Conservation (phyloP, 805 yeast genomes). For the Komagataella phaffii region DNA sequence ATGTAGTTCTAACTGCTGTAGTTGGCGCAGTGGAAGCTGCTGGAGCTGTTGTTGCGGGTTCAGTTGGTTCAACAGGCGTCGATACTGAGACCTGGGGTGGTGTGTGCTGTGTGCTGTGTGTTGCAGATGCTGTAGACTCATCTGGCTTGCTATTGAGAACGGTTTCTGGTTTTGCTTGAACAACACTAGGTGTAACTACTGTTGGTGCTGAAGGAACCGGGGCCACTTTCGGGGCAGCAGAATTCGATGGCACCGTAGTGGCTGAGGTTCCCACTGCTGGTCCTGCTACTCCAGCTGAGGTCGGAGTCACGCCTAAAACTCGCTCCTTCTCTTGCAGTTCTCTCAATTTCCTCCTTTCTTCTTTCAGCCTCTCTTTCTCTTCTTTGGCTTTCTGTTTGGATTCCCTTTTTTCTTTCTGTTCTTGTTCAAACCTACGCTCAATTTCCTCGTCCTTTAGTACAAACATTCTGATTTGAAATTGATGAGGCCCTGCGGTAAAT, state of each 20-base stretch:
- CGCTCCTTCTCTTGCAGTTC: background rate
- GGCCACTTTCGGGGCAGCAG: background rate
- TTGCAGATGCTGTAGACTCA: background rate
- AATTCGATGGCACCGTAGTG: background rate
- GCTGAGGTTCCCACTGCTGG: background rate
- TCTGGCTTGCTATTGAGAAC: background rate
- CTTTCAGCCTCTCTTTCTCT: constrained; percentile 5
- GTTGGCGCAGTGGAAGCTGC: background rate
- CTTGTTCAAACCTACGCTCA: constrained; percentile 27
- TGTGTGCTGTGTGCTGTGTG: background rate
- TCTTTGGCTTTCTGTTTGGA: constrained; percentile 8
- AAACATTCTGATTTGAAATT: constrained; percentile 62
- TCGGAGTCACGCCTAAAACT: background rate
- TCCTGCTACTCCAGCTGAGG: constrained; percentile 1
- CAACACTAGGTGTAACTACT: background rate
- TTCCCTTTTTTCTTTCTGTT: constrained; percentile 17
- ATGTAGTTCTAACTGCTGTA: constrained; percentile 5
- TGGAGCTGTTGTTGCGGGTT: background rate
- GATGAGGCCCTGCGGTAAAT: constrained; percentile 72
- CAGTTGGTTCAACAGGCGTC: background rate
- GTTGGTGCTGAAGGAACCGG: background rate
- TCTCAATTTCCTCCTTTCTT: constrained; percentile 2
- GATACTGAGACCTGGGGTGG: background rate
- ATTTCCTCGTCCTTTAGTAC: constrained; percentile 73
- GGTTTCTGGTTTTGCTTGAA: background rate